Conservation (phyloP, 2,329 filamentous ascomycete species). For the Byssoonygena ceratinophila region DNA sequence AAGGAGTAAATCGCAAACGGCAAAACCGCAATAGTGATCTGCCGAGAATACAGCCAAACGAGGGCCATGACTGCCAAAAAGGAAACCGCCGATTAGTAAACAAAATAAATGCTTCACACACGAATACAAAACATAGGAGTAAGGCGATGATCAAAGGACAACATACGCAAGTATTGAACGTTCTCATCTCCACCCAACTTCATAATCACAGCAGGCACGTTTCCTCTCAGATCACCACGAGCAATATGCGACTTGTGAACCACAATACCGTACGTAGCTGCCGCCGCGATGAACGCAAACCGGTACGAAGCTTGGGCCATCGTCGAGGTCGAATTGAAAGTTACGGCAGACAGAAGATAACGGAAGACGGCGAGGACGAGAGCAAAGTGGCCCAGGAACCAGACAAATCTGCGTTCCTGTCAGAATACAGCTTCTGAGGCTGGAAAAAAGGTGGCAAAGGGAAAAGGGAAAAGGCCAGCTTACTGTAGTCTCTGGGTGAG, state of each 20-base stretch:
- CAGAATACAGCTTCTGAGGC: slow-evolving; percentile 7
- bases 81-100: not conserved
- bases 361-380: slow-evolving; percentile 73
- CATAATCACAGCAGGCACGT: slow-evolving; percentile 51
- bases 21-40: slow-evolving; percentile 80
- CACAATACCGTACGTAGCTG: slow-evolving; percentile 90
- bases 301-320: slow-evolving; percentile 80
- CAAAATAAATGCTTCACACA: not conserved
- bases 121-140: not conserved
- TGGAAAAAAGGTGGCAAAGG: not conserved
- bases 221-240: slow-evolving; percentile 62
- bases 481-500: slow-evolving; percentile 85
- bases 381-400: slow-evolving; percentile 74
- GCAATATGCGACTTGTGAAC: slow-evolving; percentile 96
- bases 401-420: slow-evolving; percentile 44
- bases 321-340: slow-evolving; percentile 72
- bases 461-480: slow-evolving; percentile 41
- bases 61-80: slow-evolving; percentile 65
- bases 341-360: slow-evolving; percentile 75
- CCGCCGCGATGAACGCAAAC: slow-evolving; percentile 77
- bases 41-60: slow-evolving; percentile 84
- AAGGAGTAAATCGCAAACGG: slow-evolving; percentile 95
- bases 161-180: slow-evolving; percentile 90
- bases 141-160: not conserved
- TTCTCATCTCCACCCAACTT: slow-evolving; percentile 80